Conservation (phyloP, 2,329 filamentous ascomycete genomes). For the Lecanosticta acicola region DNA sequence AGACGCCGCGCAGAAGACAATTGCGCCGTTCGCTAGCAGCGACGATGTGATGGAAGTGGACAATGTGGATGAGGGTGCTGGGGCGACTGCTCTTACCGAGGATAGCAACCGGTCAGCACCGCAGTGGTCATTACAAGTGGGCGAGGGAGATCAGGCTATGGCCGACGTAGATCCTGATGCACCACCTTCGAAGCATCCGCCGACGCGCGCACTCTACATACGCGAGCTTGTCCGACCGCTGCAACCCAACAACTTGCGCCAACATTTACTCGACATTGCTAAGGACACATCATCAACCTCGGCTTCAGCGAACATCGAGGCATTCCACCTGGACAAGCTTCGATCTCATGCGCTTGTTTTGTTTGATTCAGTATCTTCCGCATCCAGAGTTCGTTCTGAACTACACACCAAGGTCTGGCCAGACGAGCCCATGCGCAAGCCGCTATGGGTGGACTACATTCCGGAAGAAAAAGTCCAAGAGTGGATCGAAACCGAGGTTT, state of each 20-base stretch:
- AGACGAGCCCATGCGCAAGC: constrained; percentile 75
- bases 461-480: constrained; percentile 63
- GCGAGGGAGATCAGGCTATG: constrained; percentile 1
- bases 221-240: constrained; percentile 85
- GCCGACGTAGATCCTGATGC: constrained; percentile 3
- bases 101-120: not conserved
- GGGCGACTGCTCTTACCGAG: constrained; percentile 11
- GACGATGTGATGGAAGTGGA: constrained; percentile 26
- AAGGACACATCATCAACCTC: constrained; percentile 44
- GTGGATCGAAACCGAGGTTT: constrained; percentile 67
- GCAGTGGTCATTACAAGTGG: not conserved
- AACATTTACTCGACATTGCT: constrained; percentile 65
- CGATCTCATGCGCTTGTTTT: constrained; percentile 80
- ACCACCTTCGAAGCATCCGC: constrained; percentile 37
- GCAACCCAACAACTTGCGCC: constrained; percentile 59
- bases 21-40: constrained; percentile 24
- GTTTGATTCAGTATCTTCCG: constrained; percentile 64
- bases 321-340: constrained; percentile 77
- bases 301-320: constrained; percentile 46
- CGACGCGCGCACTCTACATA: constrained; percentile 73
- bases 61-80: not conserved
- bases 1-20: constrained; percentile 13
- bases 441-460: constrained; percentile 84
- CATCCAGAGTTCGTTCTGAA: constrained; percentile 67
- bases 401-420: constrained; percentile 82